Evolutionary conservation across 805 yeast genomes (phyloP).

Genomic region (Metschnikowia corniflorae): DNA sequence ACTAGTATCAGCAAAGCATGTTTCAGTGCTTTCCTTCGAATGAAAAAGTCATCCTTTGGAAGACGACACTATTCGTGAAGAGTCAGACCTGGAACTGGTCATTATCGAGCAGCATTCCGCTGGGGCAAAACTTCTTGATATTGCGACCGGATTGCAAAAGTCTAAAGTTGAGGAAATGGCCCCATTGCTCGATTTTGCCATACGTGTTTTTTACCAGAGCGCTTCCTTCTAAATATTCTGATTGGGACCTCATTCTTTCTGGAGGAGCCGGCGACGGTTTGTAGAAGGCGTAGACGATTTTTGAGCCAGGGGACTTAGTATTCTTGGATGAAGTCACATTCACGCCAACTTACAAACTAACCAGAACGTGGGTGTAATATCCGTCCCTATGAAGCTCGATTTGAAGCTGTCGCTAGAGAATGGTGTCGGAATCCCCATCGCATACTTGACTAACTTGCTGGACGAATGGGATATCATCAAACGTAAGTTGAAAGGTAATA

Average conservation of each 20-base stretch:
- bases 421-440: slow-evolving; percentile 48
- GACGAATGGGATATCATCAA: slow-evolving; percentile 53
- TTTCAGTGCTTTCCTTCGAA: too few species aligned
- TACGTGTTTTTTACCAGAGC: slow-evolving; percentile 35
- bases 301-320: too few species aligned
- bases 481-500: slow-evolving; percentile 38
- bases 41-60: too few species aligned
- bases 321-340: slow-evolving; percentile 66
- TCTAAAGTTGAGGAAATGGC: slow-evolving; percentile 47
- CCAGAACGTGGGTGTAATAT: slow-evolving; percentile 44
- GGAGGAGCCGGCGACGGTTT: slow-evolving; percentile 57
- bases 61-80: too few species aligned
- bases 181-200: slow-evolving; percentile 35
- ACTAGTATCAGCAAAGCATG: too few species aligned
- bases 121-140: slow-evolving; percentile 21
- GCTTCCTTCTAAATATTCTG: slow-evolving; percentile 44
- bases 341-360: slow-evolving; percentile 49
- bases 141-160: slow-evolving; percentile 48
- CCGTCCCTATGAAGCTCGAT: slow-evolving; percentile 45
- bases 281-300: slow-evolving; percentile 49
- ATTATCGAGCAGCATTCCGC: slow-evolving; percentile 19
- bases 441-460: slow-evolving; percentile 45
- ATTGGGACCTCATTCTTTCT: slow-evolving; percentile 46
- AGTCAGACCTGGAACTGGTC: too few species aligned
- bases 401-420: slow-evolving; percentile 18